Conservation (phyloP, 352 stramenopile species). For the Phytophthora pluvialis region DNA sequence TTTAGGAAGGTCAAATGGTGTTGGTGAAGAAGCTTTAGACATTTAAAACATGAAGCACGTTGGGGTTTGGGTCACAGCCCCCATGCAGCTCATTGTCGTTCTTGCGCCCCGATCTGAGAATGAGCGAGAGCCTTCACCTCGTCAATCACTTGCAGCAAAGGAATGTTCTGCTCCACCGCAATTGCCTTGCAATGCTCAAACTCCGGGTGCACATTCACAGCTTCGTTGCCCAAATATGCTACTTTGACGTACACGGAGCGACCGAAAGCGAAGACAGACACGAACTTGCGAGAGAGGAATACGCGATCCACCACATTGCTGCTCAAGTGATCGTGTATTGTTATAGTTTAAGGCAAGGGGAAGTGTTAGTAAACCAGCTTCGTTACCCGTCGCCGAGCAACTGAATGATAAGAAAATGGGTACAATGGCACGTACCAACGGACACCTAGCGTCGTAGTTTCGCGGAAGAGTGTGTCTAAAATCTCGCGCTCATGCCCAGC, state of each 20-base stretch:
- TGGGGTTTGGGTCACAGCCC: no score
- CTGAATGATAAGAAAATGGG: background rate
- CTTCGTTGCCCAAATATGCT: conserved; percentile 49
- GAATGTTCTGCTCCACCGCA: conserved; percentile 42
- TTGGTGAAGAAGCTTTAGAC: background rate
- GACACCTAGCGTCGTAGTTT: conserved; percentile 91
- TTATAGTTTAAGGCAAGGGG: conserved; percentile 11
- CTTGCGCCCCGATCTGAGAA: conserved; percentile 15
- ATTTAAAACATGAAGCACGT: no score
- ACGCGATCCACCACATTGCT: conserved; percentile 70
- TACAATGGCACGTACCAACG: conserved; percentile 56
- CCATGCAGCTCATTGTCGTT: conserved; percentile 2
- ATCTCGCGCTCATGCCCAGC: conserved; percentile 60
- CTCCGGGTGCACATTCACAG: conserved; percentile 82
- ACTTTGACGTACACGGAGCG: conserved; percentile 67
- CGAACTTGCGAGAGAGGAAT: conserved; percentile 55
- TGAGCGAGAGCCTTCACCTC: conserved; percentile 52
- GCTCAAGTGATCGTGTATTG: conserved; percentile 31
- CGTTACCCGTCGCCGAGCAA: background rate
- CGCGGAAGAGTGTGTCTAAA: conserved; percentile 69
- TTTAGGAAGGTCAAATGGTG: no score
- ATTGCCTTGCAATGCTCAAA: conserved; percentile 87
- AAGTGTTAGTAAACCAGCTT: conserved; percentile 20
- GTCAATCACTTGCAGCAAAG: conserved; percentile 67
- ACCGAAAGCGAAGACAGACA: conserved; percentile 53